These are phyloP conservation scores for Trypanosoma cruzi DNA, from an alignment of 208 protist genomes.

Conservation along the genomic window DNA sequence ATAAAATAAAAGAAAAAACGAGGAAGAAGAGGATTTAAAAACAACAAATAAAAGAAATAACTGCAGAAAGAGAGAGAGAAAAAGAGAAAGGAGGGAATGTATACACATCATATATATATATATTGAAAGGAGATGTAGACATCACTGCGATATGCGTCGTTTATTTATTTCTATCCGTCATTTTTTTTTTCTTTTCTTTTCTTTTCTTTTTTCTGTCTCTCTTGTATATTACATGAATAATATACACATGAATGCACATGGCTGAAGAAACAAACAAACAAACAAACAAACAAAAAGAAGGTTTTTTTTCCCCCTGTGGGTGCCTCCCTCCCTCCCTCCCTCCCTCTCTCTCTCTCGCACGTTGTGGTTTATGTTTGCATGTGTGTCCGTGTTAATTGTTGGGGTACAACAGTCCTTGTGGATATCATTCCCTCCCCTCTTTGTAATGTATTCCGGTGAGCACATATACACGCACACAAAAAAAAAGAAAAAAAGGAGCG, in stretches of 20 bases:
- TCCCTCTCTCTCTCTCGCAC: not conserved
- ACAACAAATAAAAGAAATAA: not conserved
- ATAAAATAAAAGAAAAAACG: not conserved
- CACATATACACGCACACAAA: no score
- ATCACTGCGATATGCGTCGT: not conserved
- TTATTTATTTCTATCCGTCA: not conserved
- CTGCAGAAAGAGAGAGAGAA: not conserved
- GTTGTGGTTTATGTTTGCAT: not conserved
- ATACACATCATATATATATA: not conserved
- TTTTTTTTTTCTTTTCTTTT: constrained; percentile 21
- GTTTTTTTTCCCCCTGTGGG: no score
- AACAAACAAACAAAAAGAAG: no score
- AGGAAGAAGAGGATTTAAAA: not conserved
- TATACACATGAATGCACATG: not conserved
- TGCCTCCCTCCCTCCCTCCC: not conserved
- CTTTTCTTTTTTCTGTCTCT: constrained; percentile 8
- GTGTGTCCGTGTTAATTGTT: not conserved
- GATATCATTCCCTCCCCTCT: no score
- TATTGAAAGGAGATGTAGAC: not conserved
- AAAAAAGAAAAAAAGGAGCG: no score
- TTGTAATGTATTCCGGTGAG: no score
- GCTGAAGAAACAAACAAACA: no score
- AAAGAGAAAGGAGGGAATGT: not conserved
- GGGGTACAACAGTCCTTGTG: no score
- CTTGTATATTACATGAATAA: no score